These are phyloP conservation scores for Heterobasidion annosum DNA, from an alignment of 1,284 basidiomycete genomes.

Conservation along the genomic window DNA sequence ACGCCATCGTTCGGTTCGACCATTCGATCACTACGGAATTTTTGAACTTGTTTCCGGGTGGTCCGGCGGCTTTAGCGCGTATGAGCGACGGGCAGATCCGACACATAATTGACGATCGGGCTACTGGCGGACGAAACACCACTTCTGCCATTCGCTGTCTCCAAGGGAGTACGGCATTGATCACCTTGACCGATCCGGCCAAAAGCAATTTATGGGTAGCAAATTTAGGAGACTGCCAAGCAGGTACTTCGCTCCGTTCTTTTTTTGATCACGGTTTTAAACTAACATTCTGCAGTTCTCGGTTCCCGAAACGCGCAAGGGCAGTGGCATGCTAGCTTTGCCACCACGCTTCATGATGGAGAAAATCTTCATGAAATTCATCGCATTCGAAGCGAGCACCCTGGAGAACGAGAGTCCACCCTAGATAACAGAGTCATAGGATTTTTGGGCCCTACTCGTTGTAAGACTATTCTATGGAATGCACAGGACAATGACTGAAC, in stretches of 20 bases:
- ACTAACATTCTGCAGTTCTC: slow-evolving; percentile 27
- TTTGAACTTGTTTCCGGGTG: slow-evolving; percentile 32
- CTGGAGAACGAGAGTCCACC: slow-evolving; percentile 41
- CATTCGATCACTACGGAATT: slow-evolving; percentile 35
- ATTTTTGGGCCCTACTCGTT: slow-evolving; percentile 57
- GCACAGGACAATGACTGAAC: neutral
- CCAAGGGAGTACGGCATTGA: slow-evolving; percentile 52
- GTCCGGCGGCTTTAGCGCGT: slow-evolving; percentile 14
- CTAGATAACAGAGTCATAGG: slow-evolving; percentile 49
- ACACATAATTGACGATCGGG: slow-evolving; percentile 16
- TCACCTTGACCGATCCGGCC: slow-evolving; percentile 44
- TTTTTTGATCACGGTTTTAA: neutral
- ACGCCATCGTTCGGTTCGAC: slow-evolving; percentile 32
- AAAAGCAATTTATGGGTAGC: slow-evolving; percentile 50
- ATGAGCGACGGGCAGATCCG: slow-evolving; percentile 17
- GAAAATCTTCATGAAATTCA: slow-evolving; percentile 35
- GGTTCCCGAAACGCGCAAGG: slow-evolving; percentile 29
- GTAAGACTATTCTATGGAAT: slow-evolving; percentile 22
- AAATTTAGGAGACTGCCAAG: slow-evolving; percentile 59
- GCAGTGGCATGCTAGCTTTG: slow-evolving; percentile 29
- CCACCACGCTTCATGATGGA: slow-evolving; percentile 52
- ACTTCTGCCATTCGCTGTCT: slow-evolving; percentile 36
- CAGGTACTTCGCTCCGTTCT: slow-evolving; percentile 28
- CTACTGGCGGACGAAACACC: slow-evolving; percentile 16
- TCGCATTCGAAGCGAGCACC: slow-evolving; percentile 43